phyloP scores from a whole-genome alignment of 2,329 filamentous ascomycete species.

The Fusarium caatingaense region DNA sequence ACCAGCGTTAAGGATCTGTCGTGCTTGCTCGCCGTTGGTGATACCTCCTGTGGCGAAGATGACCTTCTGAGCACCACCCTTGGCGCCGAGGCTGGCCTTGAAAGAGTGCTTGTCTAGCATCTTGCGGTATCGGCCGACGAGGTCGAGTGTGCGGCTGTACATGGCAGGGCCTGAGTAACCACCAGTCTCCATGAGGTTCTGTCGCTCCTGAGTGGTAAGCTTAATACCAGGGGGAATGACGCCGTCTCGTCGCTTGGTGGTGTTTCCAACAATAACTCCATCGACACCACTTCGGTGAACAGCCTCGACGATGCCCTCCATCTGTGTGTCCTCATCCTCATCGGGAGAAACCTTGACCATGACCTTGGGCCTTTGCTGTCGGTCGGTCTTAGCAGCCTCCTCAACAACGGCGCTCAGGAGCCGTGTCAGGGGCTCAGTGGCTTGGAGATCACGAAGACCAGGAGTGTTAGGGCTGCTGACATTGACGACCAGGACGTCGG shows the following conservation, averaged over 20 bases:
- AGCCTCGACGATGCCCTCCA: conserved; percentile 88
- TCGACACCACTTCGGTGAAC: conserved; percentile 88
- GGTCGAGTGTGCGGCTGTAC: conserved; percentile 80
- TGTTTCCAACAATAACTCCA: conserved; percentile 97
- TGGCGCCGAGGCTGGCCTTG: conserved; percentile 46
- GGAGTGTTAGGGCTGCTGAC: conserved; percentile 97
- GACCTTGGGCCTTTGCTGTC: conserved; percentile 75
- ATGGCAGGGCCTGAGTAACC: conserved; percentile 93
- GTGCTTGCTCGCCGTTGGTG: conserved; percentile 85
- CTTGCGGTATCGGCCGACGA: conserved; percentile 83
- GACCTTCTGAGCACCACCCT: conserved; percentile 68
- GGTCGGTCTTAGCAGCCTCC: conserved; percentile 75
- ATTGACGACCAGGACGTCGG: conserved; percentile 97
- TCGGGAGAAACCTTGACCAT: conserved; percentile 99
- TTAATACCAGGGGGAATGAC: conserved; percentile 74
- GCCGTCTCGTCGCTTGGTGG: conserved; percentile 83
- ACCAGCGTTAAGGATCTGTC: conserved; percentile 85
- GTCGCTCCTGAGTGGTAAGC: conserved; percentile 74
- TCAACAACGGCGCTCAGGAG: conserved; percentile 86
- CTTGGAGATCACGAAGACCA: conserved; percentile 87
- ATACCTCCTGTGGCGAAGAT: conserved; percentile 96
- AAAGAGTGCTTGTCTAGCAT: conserved; percentile 67
- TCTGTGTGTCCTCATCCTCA: conserved; percentile 85
- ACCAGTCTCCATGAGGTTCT: conserved; percentile 78
- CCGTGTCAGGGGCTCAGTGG: conserved; percentile 81